A percentile compares a stretch with the other conserved stretches of the same genome.
Conservation (phyloP, 805 yeast genomes). For the Hanseniaspora occidentalis region DNA sequence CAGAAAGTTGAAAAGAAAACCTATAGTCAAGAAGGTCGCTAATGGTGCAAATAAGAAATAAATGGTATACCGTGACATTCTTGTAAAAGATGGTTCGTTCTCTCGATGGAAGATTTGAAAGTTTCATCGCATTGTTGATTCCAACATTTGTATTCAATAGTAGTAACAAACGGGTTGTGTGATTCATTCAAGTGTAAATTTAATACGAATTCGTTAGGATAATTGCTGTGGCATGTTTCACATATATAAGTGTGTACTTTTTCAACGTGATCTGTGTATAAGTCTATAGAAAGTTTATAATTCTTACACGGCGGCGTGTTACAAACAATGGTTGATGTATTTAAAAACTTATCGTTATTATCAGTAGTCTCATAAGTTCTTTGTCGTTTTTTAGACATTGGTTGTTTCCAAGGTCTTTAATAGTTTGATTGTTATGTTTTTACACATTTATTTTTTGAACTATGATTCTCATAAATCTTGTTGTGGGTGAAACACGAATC, state of each 20-base stretch:
- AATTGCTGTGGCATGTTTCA: conserved; percentile 25
- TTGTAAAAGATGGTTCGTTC: conserved; percentile 37
- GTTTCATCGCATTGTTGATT: conserved; percentile 28
- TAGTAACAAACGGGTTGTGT: conserved; percentile 36
- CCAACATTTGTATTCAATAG: conserved; percentile 31
- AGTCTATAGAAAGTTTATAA: conserved; percentile 9
- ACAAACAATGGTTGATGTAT: conserved; percentile 10
- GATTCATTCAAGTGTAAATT: conserved; percentile 39
- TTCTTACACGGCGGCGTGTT: conserved; percentile 11
- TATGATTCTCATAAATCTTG: no score
- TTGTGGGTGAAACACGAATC: no score
- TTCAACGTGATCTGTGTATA: conserved; percentile 9
- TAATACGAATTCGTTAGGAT: conserved; percentile 32
- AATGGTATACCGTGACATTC: conserved; percentile 38
- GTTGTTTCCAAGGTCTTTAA: no score
- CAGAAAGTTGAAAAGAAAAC: conserved; percentile 42
- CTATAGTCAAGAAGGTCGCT: conserved; percentile 17
- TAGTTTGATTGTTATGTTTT: no score
- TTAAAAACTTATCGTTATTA: no score
- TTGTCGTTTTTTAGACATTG: no score
- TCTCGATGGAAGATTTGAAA: conserved; percentile 28
- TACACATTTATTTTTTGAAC: no score
- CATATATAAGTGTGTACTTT: conserved; percentile 22
- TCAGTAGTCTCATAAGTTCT: no score
- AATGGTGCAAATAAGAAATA: conserved; percentile 13